Evolutionary conservation across 2,329 filamentous ascomycete genomes (phyloP).

Genomic region (Colletotrichum coccodes): DNA sequence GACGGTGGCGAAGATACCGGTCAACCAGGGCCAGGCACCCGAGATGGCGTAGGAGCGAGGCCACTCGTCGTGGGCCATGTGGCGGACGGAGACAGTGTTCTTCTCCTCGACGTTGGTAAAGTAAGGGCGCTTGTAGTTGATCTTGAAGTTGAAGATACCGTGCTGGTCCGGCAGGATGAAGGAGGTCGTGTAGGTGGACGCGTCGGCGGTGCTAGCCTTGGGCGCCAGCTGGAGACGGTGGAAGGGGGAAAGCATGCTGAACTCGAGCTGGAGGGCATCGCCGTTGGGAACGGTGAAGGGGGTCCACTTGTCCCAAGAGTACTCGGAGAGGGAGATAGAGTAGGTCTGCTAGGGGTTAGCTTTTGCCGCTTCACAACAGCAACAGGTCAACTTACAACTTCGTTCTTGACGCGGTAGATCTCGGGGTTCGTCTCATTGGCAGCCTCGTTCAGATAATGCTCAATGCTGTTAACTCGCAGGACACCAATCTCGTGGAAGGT

Average conservation of each 20-base stretch:
- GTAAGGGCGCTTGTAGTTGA: slow-evolving; percentile 98
- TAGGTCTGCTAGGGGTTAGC: slow-evolving; percentile 70
- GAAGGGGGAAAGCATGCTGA: slow-evolving; percentile 98
- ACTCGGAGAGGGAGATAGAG: slow-evolving; percentile 90
- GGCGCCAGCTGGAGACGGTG: slow-evolving; percentile 82
- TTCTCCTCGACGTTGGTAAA: slow-evolving; percentile 92
- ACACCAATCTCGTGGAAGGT: slow-evolving; percentile 95
- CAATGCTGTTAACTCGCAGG: slow-evolving; percentile 82
- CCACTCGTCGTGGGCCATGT: slow-evolving; percentile 98
- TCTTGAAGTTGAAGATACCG: slow-evolving; percentile 97
- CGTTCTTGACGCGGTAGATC: slow-evolving; percentile 96
- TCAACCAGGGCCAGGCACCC: slow-evolving; percentile 94
- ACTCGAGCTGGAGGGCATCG: slow-evolving; percentile 91
- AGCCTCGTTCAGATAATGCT: slow-evolving; percentile 76
- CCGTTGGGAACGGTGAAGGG: slow-evolving; percentile 76
- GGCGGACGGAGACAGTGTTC: slow-evolving; percentile 90
- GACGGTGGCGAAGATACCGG: slow-evolving; percentile 86
- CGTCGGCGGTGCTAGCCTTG: slow-evolving; percentile 67
- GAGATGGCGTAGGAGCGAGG: slow-evolving; percentile 89
- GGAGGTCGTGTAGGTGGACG: slow-evolving; percentile 76
- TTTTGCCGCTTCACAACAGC: neutral
- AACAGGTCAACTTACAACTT: slow-evolving; percentile 78
- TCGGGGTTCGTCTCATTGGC: slow-evolving; percentile 77
- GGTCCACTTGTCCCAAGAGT: slow-evolving; percentile 76
- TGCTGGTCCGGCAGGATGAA: slow-evolving; percentile 96